Evolutionary conservation across 1,284 basidiomycete species (phyloP).

Genomic region (Ceratobasidium sp.): DNA sequence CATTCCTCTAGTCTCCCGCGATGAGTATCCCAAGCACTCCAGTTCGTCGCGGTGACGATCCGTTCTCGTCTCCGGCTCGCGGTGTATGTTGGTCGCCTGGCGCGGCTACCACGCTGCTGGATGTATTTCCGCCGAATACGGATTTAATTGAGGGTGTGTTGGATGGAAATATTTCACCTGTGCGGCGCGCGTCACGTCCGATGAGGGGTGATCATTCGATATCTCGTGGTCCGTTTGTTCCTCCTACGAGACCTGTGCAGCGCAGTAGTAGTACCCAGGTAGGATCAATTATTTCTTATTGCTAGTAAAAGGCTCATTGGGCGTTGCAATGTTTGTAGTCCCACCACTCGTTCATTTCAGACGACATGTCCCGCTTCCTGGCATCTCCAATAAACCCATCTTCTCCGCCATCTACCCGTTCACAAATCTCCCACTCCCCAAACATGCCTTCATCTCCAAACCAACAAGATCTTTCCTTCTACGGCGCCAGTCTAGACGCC

Average conservation of each 20-base stretch:
- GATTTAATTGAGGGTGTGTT: not conserved
- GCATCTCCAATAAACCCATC: not conserved
- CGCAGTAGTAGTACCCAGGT: conserved; percentile 11
- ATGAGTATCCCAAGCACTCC: conserved; percentile 2
- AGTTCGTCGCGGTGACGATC: not conserved
- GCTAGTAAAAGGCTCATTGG: not conserved
- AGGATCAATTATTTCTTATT: not conserved
- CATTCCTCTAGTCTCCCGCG: no score
- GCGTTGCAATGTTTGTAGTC: not conserved
- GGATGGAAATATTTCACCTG: not conserved
- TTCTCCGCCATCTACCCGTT: not conserved
- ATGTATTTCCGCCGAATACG: not conserved
- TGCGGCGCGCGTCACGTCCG: not conserved
- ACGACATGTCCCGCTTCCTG: not conserved
- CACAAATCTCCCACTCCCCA: not conserved
- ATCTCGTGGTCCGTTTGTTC: not conserved
- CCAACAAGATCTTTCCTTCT: not conserved
- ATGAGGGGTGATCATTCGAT: not conserved
- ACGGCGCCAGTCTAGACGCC: not conserved
- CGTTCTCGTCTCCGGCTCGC: conserved; percentile 33
- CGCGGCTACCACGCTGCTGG: not conserved
- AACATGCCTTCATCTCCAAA: not conserved
- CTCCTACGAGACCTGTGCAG: not conserved
- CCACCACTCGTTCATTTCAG: not conserved
- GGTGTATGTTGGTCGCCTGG: conserved; percentile 28